Percentiles rank a stretch among this genome's conserved stretches.
phyloP scores from a whole-genome alignment of 2,329 filamentous ascomycete species.

The Talaromyces sp. region DNA sequence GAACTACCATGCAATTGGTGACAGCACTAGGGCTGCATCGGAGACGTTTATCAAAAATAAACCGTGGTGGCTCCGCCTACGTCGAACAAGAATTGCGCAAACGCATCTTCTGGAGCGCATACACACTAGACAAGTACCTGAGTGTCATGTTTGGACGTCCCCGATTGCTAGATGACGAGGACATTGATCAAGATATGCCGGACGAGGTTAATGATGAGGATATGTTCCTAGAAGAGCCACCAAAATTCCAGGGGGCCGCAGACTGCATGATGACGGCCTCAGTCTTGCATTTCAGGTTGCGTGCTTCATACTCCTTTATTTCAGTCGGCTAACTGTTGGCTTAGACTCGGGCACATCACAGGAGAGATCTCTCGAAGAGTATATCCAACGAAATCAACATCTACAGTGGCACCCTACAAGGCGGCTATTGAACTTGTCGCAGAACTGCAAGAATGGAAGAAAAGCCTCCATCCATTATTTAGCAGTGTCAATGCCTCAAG shows the following conservation, averaged over 20 bases:
- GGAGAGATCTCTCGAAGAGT: slow-evolving; percentile 42
- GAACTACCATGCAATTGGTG: slow-evolving; percentile 50
- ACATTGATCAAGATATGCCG: slow-evolving; percentile 58
- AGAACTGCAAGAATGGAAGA: slow-evolving; percentile 32
- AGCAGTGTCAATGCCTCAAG: slow-evolving; percentile 30
- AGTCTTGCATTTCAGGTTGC: slow-evolving; percentile 31
- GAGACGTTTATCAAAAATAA: slow-evolving; percentile 21
- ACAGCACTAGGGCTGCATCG: slow-evolving; percentile 40
- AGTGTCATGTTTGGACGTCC: slow-evolving; percentile 59
- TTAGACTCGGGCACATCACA: slow-evolving; percentile 47
- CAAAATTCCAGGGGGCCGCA: slow-evolving; percentile 25
- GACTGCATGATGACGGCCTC: slow-evolving; percentile 37
- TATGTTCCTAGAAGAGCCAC: slow-evolving; percentile 41
- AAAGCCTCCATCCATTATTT: slow-evolving; percentile 29
- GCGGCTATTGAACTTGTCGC: slow-evolving; percentile 28
- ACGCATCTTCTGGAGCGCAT: slow-evolving; percentile 58
- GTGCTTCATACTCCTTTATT: neutral
- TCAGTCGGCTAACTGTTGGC: neutral
- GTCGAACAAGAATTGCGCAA: slow-evolving; percentile 48
- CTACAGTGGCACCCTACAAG: slow-evolving; percentile 25
- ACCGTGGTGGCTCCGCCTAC: slow-evolving; percentile 23
- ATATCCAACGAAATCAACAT: slow-evolving; percentile 28
- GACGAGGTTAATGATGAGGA: slow-evolving; percentile 52
- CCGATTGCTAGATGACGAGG: slow-evolving; percentile 55
- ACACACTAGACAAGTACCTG: slow-evolving; percentile 58